Percentiles rank a stretch among this genome's conserved stretches.
phyloP scores from a whole-genome alignment of 768 basidiomycete genomes.

The Phanerodontia chrysosporium region DNA sequence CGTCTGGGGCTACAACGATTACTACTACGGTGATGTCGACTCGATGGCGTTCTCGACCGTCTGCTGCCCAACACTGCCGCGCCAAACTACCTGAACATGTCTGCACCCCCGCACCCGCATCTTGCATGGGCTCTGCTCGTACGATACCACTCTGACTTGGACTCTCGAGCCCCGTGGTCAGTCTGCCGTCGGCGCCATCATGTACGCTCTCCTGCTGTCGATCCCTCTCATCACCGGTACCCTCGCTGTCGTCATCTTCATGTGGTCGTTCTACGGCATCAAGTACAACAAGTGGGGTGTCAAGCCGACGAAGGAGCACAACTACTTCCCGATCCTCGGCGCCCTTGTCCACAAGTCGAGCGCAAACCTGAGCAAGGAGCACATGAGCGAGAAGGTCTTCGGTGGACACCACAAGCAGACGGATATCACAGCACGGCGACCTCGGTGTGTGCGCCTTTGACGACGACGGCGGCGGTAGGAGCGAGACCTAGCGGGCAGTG shows the following conservation, averaged over 20 bases:
- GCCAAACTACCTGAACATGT: constrained; percentile 88
- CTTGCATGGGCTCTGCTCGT: constrained; percentile 83
- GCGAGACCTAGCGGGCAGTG: too few relatives aligned
- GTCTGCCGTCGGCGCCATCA: constrained; percentile 75
- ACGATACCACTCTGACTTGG: constrained; percentile 79
- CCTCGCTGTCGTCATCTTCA: constrained; percentile 81
- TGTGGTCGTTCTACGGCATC: constrained; percentile 96
- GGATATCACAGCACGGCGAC: constrained; percentile 88
- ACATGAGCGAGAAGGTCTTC: constrained; percentile 69
- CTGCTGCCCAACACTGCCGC: constrained; percentile 84
- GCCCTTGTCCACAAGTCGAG: constrained; percentile 59
- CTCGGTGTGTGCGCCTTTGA: too few relatives aligned
- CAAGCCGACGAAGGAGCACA: constrained; percentile 62
- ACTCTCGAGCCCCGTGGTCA: constrained; percentile 77
- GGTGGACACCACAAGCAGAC: constrained; percentile 46
- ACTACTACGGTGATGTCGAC: constrained; percentile 89
- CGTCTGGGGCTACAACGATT: constrained; percentile 87
- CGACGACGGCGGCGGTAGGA: too few relatives aligned
- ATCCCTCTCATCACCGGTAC: constrained; percentile 85
- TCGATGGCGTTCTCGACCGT: constrained; percentile 87
- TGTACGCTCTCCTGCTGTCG: constrained; percentile 77
- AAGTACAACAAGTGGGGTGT: constrained; percentile 91
- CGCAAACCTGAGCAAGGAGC: constrained; percentile 63
- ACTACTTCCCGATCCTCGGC: constrained; percentile 89
- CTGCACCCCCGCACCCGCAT: constrained; percentile 83